phyloP scores from a whole-genome alignment of 2,329 filamentous ascomycete species.

The Metarhizium guizhouense region DNA sequence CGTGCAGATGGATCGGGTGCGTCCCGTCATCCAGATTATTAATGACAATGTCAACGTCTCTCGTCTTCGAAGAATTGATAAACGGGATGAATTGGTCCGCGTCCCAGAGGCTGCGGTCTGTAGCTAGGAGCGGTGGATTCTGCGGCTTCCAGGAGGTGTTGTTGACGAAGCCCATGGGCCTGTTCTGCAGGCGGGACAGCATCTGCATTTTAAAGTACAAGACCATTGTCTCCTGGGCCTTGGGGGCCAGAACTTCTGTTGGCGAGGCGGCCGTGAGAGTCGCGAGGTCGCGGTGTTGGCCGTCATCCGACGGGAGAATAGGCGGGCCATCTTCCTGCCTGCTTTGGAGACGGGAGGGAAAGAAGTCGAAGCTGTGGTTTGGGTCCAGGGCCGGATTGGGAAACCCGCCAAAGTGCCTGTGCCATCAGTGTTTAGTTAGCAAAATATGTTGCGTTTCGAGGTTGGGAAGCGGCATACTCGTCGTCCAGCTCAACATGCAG shows the following conservation, averaged over 20 bases:
- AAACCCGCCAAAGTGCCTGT: constrained; percentile 14
- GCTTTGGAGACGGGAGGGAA: background rate
- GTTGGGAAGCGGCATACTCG: constrained; percentile 10
- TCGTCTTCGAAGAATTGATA: constrained; percentile 7
- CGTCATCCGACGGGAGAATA: background rate
- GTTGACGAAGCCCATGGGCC: constrained; percentile 17
- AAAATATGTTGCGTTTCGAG: background rate
- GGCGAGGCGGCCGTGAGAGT: background rate
- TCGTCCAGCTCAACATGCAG: constrained; percentile 16
- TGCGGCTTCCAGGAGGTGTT: constrained; percentile 17
- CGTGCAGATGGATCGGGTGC: constrained; percentile 43
- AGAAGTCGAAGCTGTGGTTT: constrained; percentile 10
- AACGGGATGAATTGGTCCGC: constrained; percentile 14
- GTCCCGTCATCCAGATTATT: constrained; percentile 24
- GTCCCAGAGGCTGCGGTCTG: constrained; percentile 14
- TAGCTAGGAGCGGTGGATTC: background rate
- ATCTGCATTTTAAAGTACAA: constrained; percentile 16
- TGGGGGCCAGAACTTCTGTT: background rate
- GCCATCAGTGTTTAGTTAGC: no score
- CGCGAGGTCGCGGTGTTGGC: constrained; percentile 6
- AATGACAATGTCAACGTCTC: constrained; percentile 18
- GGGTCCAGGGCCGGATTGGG: constrained; percentile 13
- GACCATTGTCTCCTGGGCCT: constrained; percentile 13
- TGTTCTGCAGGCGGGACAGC: constrained; percentile 13
- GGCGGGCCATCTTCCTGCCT: background rate